Base-by-base conservation (phyloP, 192 early-diverging fungal species). In the Coemansia sp. region DNA sequence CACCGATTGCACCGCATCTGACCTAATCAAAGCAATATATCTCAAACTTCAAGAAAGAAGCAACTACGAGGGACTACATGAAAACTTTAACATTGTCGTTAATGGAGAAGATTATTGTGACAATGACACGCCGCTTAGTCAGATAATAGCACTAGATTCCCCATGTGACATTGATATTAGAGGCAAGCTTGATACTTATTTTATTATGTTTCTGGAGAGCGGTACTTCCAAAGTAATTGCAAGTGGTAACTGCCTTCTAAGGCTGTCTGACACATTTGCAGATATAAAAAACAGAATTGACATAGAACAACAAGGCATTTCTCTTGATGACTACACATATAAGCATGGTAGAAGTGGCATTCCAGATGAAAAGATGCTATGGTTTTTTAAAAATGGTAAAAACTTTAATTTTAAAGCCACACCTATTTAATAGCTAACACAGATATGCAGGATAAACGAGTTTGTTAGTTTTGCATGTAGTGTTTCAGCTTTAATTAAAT, bases 81-180 rank as follows among this genome's bases (percentile, higher is more conserved):
- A 44, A 44, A 0, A 44, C 15, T 44, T 44, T 44, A 5, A n/a
- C 2, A 44, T 44, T 44, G 0, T 44, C 2, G 4, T n/a, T 3
- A n/a, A 44, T 5, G 15, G 15, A 3, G 5, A 3, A 3, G 5
- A 5, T n/a, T 44, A 15, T n/a, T 0, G 0, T 0, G 3, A 44
- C 1, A 0, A 0, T n/a, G 0, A 0, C 15, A 44, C 12, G 14
- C 12, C 14, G 11, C 4, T 44, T 2, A 15, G 12, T n/a, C 0
- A 12, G 3, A 44, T 44, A 12, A 44, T 44, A 15, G 0, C 40
- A 14, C 14, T 14, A 14, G 0, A 12, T 5, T 2, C 3, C 3
- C 40, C 40, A 12, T 44, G 0, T n/a, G 31, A 34, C 6, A 34
- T 34, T 34, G 0, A 44, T 0, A 44, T 44, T 44, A n/a, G 1